phyloP scores from a whole-genome alignment of 2,329 filamentous ascomycete species.

The Zymoseptoria tritici region DNA sequence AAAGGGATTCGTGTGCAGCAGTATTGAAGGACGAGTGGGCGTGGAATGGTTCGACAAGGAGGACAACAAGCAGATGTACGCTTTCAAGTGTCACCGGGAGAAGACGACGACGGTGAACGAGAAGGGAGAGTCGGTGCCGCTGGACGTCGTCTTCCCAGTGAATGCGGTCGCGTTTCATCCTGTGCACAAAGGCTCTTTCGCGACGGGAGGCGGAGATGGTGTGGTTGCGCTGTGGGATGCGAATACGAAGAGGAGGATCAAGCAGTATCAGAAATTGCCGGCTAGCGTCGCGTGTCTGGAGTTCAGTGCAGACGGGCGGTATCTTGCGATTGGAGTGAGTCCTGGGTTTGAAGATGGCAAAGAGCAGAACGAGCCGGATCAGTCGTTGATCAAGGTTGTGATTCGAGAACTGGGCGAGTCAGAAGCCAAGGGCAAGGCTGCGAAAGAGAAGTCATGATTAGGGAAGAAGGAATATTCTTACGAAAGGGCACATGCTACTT shows the following conservation, averaged over 20 bases:
- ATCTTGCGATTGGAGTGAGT: conserved; percentile 71
- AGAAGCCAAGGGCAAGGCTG: conserved; percentile 61
- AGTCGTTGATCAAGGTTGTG: conserved; percentile 63
- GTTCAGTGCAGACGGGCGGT: conserved; percentile 71
- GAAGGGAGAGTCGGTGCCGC: conserved; percentile 42
- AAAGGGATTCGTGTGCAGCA: conserved; percentile 82
- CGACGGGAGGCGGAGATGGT: conserved; percentile 80
- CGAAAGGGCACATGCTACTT: background rate
- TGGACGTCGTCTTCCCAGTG: conserved; percentile 83
- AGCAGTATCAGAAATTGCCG: conserved; percentile 78
- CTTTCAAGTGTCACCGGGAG: conserved; percentile 96
- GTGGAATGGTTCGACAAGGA: conserved; percentile 98
- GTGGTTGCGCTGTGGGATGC: conserved; percentile 93
- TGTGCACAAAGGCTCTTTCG: conserved; percentile 66
- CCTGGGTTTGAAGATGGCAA: conserved; percentile 84
- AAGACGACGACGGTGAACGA: conserved; percentile 54
- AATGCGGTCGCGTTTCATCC: conserved; percentile 87
- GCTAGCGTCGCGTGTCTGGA: conserved; percentile 69
- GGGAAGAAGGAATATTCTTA: background rate
- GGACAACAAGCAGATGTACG: conserved; percentile 88
- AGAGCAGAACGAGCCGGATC: conserved; percentile 67
- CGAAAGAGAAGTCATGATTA: conserved; percentile 14
- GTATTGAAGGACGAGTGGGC: conserved; percentile 89
- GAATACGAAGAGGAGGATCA: conserved; percentile 78
- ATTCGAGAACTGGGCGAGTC: conserved; percentile 78